Base-by-base conservation (phyloP, 1,284 basidiomycete species). In the Rhodotorula sp. region DNA sequence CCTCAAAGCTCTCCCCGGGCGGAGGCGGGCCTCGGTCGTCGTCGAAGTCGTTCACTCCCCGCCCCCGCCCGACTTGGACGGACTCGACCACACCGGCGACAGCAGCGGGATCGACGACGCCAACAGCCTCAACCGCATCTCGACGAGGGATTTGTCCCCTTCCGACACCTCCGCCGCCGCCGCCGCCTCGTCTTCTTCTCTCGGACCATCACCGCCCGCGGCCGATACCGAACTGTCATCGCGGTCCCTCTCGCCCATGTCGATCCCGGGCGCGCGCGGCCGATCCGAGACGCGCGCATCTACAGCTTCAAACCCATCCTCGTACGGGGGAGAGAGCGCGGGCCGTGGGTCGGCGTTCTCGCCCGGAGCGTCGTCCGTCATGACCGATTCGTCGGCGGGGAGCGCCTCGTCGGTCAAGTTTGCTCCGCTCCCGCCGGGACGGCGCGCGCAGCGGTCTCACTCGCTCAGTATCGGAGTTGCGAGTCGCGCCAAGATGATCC, bases 401-500 rank as follows among this genome's bases (percentile, higher is more conserved):
- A 50, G 45, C 12, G 48, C 57, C 38, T 26, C 18, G 28, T 31
- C 38, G 49, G 57, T 69, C 60, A 69, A 63, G 48, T 75, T 75
- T 49, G 73, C 73, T n/a, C 73, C 73, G 18, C 62, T 75, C 8
- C 73, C 73, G 5, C 66, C 61, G 0, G 71, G 71, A 1, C 49
- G 69, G 15, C 66, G 68, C 49, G 68, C 62, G 50, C 26, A 52
- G 50, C 43, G 69, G 50, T 50, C 58, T 68, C 72, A 71, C 71
- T 70, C 58, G 57, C 64, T 71, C 28, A 65, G 57, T 2, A 66
- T 69, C 38, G 76, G 67, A 15, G 78, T 72, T 52, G 77, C 70
- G 28, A 63, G 60, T 49, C 69, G 69, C 0, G 69, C 67, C 4
- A 60, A 61, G 66, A 77, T 76, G 73, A 70, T 76, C 21, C 48